These are phyloP conservation scores for Trichaptum fuscoviolaceum DNA, from an alignment of 768 basidiomycete genomes.

Conservation along the genomic window DNA sequence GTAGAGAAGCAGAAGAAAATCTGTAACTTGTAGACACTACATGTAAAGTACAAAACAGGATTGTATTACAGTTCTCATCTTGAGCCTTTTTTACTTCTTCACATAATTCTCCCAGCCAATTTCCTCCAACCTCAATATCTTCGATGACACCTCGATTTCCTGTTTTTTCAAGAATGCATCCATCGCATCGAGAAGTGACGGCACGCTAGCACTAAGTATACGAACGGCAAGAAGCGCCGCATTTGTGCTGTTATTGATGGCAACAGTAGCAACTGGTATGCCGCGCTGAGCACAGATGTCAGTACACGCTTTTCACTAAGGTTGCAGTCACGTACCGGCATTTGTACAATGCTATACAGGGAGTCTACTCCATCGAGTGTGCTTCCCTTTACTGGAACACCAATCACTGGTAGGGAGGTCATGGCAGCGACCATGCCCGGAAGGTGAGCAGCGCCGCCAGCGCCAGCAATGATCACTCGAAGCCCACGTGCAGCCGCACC, in stretches of 20 bases:
- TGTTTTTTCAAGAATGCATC: conserved; percentile 64
- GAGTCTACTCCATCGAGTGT: conserved; percentile 93
- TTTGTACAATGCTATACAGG: conserved; percentile 96
- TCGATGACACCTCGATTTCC: conserved; percentile 72
- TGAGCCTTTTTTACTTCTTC: conserved; percentile 28
- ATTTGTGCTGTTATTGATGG: conserved; percentile 93
- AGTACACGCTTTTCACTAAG: background rate
- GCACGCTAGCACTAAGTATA: conserved; percentile 76
- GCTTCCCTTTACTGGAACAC: conserved; percentile 95
- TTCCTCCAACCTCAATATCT: conserved; percentile 69
- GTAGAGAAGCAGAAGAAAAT: too few species aligned
- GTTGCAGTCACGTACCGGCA: conserved; percentile 73
- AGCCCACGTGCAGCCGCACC: conserved; percentile 64
- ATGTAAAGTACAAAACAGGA: too few species aligned
- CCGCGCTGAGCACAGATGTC: conserved; percentile 58
- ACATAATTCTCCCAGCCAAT: conserved; percentile 86
- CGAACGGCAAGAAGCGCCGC: conserved; percentile 89
- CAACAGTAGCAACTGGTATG: conserved; percentile 95
- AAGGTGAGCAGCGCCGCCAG: conserved; percentile 97
- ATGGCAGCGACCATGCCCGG: conserved; percentile 98
- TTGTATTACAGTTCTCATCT: too few species aligned
- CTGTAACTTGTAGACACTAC: too few species aligned
- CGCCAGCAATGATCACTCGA: conserved; percentile 84
- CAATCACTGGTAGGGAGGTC: conserved; percentile 88
- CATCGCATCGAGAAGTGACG: conserved; percentile 59